phyloP scores from a whole-genome alignment of 1,284 basidiomycete genomes.

The Sanghuangporus baumii region DNA sequence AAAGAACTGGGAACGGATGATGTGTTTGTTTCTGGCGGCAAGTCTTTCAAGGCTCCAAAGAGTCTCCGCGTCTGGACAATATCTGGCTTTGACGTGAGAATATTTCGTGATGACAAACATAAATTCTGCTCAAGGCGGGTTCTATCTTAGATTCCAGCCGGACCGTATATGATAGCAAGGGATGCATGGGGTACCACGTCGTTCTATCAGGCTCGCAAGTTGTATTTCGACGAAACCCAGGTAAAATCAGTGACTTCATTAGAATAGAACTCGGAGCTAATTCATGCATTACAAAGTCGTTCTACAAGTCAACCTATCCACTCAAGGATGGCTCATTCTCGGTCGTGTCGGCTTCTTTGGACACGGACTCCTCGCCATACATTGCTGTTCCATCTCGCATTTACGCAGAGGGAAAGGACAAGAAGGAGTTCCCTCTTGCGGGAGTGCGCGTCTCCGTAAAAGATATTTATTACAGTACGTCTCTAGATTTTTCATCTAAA shows the following conservation, averaged over 20 bases:
- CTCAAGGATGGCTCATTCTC: conserved; percentile 16
- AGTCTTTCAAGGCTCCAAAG: neutral
- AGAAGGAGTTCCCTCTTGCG: conserved; percentile 1
- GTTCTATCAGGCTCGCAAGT: conserved; percentile 7
- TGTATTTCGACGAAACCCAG: conserved; percentile 11
- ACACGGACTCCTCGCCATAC: conserved; percentile 18
- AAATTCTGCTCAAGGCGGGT: neutral
- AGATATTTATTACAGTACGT: conserved; percentile 13
- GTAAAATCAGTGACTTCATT: neutral
- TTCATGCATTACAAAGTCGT: conserved; percentile 4
- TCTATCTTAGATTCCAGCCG: conserved; percentile 1
- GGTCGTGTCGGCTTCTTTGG: conserved; percentile 13
- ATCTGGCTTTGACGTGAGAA: neutral
- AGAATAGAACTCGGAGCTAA: neutral
- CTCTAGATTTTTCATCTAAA: neutral
- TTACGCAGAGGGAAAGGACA: conserved; percentile 24
- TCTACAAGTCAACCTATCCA: conserved; percentile 11
- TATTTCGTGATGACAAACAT: neutral
- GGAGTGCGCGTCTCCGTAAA: conserved; percentile 15
- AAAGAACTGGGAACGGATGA: neutral
- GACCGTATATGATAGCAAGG: conserved; percentile 13
- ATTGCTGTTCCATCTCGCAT: conserved; percentile 18
- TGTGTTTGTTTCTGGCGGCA: conserved; percentile 1
- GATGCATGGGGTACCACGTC: neutral
- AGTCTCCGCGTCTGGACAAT: neutral